Conservation (phyloP, 2,329 filamentous ascomycete species). For the Colletotrichum eremochloae region DNA sequence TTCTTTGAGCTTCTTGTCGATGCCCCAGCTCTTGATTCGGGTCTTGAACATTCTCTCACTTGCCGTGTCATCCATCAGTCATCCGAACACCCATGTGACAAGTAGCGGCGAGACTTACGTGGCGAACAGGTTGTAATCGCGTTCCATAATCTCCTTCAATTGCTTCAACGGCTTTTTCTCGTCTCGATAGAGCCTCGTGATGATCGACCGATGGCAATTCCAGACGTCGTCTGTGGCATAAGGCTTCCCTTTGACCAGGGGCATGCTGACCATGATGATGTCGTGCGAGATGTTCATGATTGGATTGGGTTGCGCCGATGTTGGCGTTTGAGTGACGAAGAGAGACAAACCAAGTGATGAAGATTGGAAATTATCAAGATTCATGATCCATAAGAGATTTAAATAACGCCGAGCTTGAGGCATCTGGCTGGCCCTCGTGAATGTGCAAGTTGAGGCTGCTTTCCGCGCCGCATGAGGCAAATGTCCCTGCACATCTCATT, state of each 20-base stretch:
- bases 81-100: not conserved
- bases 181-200: constrained; percentile 10
- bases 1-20: constrained; percentile 35
- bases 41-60: constrained; percentile 30
- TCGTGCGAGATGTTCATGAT: not conserved
- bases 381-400: not conserved
- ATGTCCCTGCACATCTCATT: not conserved
- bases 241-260: constrained; percentile 6
- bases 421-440: not conserved
- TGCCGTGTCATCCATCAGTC: not conserved
- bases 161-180: constrained; percentile 26
- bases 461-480: not conserved
- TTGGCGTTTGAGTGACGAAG: not conserved
- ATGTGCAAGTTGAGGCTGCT: not conserved
- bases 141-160: constrained; percentile 28
- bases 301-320: not conserved
- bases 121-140: constrained; percentile 11
- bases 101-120: constrained; percentile 10
- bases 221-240: constrained; percentile 19
- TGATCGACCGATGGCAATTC: constrained; percentile 7
- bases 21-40: constrained; percentile 10
- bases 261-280: not conserved
- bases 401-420: not conserved
- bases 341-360: not conserved
- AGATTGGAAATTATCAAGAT: not conserved